phyloP scores from a whole-genome alignment of 352 stramenopile species.

The Globisporangium nagaii region DNA sequence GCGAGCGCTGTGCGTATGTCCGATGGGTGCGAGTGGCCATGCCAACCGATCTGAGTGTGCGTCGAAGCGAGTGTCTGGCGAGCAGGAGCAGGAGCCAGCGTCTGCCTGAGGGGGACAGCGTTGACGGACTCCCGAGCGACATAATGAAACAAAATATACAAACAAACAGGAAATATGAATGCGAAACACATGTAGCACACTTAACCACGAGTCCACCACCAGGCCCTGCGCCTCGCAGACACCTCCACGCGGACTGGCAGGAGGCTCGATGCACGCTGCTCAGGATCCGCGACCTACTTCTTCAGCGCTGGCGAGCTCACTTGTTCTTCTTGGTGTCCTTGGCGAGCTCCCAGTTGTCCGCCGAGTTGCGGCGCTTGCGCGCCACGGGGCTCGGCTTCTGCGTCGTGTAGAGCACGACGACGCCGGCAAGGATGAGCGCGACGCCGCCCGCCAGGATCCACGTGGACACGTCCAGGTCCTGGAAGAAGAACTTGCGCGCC shows the following conservation, averaged over 20 bases:
- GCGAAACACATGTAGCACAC: background rate
- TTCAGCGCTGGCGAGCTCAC: too few relatives aligned
- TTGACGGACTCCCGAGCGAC: too few relatives aligned
- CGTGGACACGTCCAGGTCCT: constrained; percentile 10
- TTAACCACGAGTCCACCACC: too few relatives aligned
- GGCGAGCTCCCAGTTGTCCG: constrained; percentile 8
- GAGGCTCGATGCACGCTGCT: too few relatives aligned
- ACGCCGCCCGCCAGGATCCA: constrained; percentile 48
- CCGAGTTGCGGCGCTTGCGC: background rate
- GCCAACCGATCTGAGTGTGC: too few relatives aligned
- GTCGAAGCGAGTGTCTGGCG: too few relatives aligned
- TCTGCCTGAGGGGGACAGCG: too few relatives aligned
- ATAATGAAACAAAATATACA: constrained; percentile 1
- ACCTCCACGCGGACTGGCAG: too few relatives aligned
- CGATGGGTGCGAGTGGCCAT: too few relatives aligned
- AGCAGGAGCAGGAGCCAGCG: too few relatives aligned
- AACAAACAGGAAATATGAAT: background rate
- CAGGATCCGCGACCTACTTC: background rate
- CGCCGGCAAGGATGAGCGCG: constrained; percentile 33
- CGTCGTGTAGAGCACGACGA: constrained; percentile 44
- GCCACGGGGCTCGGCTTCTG: constrained; percentile 20
- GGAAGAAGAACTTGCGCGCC: background rate
- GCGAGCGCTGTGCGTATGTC: too few relatives aligned
- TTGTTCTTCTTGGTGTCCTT: constrained; percentile 5
- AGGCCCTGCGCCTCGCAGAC: too few relatives aligned